phyloP scores from a whole-genome alignment of 805 yeast species.

The Candida fluviatilis region DNA sequence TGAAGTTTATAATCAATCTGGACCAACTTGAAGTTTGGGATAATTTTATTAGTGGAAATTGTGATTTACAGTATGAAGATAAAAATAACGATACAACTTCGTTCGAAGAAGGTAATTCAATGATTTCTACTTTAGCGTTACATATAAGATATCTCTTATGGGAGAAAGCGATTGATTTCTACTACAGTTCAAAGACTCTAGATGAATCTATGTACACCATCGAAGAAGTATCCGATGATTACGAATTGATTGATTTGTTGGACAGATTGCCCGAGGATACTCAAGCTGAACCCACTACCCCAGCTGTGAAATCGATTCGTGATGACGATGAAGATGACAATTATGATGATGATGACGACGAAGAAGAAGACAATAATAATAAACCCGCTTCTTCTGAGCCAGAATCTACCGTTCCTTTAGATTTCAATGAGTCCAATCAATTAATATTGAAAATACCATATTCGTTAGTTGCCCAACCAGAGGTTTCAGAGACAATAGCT shows the following conservation, averaged over 20 bases:
- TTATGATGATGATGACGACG: conserved; percentile 25
- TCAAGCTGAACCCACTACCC: conserved; percentile 18
- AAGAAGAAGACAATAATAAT: conserved; percentile 20
- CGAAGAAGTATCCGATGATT: conserved; percentile 33
- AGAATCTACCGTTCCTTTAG: conserved; percentile 7
- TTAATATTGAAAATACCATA: conserved; percentile 31
- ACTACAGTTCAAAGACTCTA: conserved; percentile 23
- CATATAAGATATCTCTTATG: conserved; percentile 65
- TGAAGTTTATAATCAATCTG: conserved; percentile 24
- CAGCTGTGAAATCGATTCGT: conserved; percentile 5
- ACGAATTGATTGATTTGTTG: conserved; percentile 29
- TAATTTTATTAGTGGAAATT: conserved; percentile 37
- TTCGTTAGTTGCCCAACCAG: conserved; percentile 11
- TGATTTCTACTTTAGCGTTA: conserved; percentile 44
- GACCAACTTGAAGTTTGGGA: conserved; percentile 32
- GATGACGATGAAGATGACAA: conserved; percentile 28
- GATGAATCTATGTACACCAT: conserved; percentile 17
- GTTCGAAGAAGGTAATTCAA: conserved; percentile 38
- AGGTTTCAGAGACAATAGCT: background rate
- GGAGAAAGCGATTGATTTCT: conserved; percentile 62
- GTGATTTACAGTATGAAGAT: conserved; percentile 18
- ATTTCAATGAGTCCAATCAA: conserved; percentile 25
- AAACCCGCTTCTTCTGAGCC: no score
- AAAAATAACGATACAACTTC: conserved; percentile 34
- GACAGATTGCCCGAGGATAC: conserved; percentile 24